Conservation (phyloP, 2,329 filamentous ascomycete genomes). For the Apiospora saccharicola region DNA sequence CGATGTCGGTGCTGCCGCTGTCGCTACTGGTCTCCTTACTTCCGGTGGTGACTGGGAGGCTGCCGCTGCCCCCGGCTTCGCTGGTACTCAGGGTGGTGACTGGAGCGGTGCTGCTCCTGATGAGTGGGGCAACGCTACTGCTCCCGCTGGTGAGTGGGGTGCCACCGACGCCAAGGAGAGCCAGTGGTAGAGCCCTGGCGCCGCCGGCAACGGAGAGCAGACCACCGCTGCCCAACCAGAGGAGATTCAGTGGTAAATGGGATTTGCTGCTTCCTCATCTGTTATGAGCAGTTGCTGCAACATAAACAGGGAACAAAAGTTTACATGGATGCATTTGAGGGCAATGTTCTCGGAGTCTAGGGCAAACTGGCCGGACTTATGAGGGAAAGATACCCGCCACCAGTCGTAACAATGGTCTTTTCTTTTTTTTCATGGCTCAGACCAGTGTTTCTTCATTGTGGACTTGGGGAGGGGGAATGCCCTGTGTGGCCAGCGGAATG, state of each 20-base stretch:
- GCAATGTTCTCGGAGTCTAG: constrained; percentile 48
- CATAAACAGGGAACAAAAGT: constrained; percentile 30
- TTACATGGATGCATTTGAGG: constrained; percentile 33
- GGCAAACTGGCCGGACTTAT: constrained; percentile 82
- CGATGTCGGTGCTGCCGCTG: constrained; percentile 80
- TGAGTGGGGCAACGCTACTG: constrained; percentile 67
- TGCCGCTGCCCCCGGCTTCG: constrained; percentile 70
- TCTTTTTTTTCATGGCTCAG: constrained; percentile 33
- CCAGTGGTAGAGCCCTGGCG: constrained; percentile 38
- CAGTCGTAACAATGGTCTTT: constrained; percentile 42
- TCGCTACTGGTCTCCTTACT: constrained; percentile 77
- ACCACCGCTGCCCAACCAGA: constrained; percentile 15
- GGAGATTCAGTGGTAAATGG: constrained; percentile 34
- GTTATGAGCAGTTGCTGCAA: constrained; percentile 25
- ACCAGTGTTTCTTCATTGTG: constrained; percentile 32
- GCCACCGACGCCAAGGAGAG: constrained; percentile 58
- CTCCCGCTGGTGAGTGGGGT: constrained; percentile 76
- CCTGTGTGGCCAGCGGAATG: constrained; percentile 88
- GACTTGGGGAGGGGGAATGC: constrained; percentile 83
- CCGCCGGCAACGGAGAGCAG: constrained; percentile 24
- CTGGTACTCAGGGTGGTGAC: constrained; percentile 65
- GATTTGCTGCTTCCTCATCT: constrained; percentile 20
- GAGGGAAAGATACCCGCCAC: constrained; percentile 97
- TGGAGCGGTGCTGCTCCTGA: constrained; percentile 62
- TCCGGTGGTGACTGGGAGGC: constrained; percentile 84